A percentile compares a stretch with the other conserved stretches of the same genome.
These are phyloP conservation scores for Cyclotella cryptica DNA, from an alignment of 108 stramenopile genomes.

Conservation along the genomic window DNA sequence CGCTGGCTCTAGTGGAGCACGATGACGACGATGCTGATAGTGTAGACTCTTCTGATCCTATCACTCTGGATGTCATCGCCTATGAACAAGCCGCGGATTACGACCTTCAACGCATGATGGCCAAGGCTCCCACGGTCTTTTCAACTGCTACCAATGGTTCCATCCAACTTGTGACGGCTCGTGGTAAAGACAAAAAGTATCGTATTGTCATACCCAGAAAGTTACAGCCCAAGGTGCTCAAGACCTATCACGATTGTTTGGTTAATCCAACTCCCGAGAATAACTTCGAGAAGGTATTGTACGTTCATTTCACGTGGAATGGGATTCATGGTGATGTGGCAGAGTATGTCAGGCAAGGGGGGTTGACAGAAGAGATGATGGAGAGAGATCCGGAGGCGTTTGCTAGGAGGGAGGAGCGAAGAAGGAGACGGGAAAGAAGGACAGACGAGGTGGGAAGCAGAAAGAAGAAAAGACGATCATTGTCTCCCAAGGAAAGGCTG, in stretches of 20 bases:
- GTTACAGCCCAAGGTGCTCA: slow-evolving; percentile 34
- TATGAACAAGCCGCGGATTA: slow-evolving; percentile 24
- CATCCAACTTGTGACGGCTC: slow-evolving; percentile 36
- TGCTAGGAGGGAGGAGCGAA: slow-evolving; percentile 2
- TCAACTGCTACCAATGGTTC: slow-evolving; percentile 40
- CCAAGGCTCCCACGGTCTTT: slow-evolving; percentile 29
- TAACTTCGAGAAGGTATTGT: slow-evolving; percentile 41
- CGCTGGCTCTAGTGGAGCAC: slow-evolving; percentile 21
- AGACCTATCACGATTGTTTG: slow-evolving; percentile 46
- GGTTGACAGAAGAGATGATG: slow-evolving; percentile 44
- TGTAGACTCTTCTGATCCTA: slow-evolving; percentile 21
- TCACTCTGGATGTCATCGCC: slow-evolving; percentile 46
- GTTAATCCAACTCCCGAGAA: slow-evolving; percentile 39
- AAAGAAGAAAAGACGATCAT: not conserved
- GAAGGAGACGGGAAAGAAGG: not conserved
- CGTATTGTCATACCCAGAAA: too few species aligned
- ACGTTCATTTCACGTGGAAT: slow-evolving; percentile 46
- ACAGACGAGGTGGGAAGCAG: not conserved
- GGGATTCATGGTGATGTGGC: slow-evolving; percentile 40
- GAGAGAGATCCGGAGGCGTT: slow-evolving; percentile 9
- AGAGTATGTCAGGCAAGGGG: slow-evolving; percentile 32
- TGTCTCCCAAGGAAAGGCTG: not conserved
- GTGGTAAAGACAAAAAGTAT: slow-evolving; percentile 43
- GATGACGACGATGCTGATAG: slow-evolving; percentile 18
- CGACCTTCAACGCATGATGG: slow-evolving; percentile 30